Conservation (phyloP, 2,329 filamentous ascomycete species). For the Lachnellula cervina region DNA sequence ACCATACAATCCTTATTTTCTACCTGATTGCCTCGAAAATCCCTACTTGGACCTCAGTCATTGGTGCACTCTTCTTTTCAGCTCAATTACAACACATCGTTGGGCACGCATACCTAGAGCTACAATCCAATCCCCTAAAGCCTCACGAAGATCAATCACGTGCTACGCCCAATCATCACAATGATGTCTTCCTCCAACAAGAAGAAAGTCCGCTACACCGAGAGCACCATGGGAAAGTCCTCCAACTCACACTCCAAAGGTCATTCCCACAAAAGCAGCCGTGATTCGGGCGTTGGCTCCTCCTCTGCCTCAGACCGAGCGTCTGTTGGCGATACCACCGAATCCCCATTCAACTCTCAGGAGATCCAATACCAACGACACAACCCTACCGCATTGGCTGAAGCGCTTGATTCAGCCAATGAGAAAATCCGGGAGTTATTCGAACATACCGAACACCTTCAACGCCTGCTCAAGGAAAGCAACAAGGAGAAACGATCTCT, state of each 20-base stretch:
- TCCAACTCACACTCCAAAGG: background rate
- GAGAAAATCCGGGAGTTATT: slow-evolving; percentile 17
- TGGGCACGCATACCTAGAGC: background rate
- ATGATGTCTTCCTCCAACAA: slow-evolving; percentile 21
- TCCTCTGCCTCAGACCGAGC: slow-evolving; percentile 22
- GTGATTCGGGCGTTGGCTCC: slow-evolving; percentile 24
- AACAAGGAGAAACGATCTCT: slow-evolving; percentile 22
- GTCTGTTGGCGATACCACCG: slow-evolving; percentile 18
- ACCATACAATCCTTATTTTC: background rate
- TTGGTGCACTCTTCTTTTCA: background rate
- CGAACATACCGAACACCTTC: slow-evolving; percentile 6
- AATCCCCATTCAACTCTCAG: slow-evolving; percentile 11
- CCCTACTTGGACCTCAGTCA: background rate
- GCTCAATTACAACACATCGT: background rate
- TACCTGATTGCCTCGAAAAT: background rate
- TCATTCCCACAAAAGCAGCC: slow-evolving; percentile 15
- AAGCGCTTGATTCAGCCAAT: slow-evolving; percentile 25
- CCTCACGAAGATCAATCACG: background rate
- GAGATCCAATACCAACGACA: slow-evolving; percentile 20
- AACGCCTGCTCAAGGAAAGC: slow-evolving; percentile 16
- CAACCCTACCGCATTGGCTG: slow-evolving; percentile 17
- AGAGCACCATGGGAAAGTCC: slow-evolving; percentile 17
- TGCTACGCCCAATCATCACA: slow-evolving; percentile 4
- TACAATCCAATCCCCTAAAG: background rate
- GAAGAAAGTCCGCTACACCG: slow-evolving; percentile 26